Base-by-base conservation (phyloP, 306 rosid species). In the Rosa multiflora region DNA sequence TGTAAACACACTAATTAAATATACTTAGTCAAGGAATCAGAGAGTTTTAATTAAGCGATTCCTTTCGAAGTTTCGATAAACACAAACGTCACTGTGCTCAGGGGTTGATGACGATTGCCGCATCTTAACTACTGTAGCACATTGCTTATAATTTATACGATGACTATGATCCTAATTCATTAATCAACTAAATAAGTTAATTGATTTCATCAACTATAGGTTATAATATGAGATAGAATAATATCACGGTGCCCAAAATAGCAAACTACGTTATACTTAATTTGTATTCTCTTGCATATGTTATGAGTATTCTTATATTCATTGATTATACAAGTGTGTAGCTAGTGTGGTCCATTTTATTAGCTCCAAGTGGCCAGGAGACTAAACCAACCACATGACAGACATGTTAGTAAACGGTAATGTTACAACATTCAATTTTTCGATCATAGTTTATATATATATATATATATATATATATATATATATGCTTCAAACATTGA, bases 21-120 rank as follows among this genome's bases (percentile, higher is more conserved):
- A 17, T 12, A 26, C 18, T 18, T 20, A 74, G n/a, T 23, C 17
- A 35, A 66, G 5, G 20, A 35, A 39, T 37, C 5, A 29, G 32
- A 5, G 21, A 32, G 9, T 17, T 48, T 15, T 21, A 40, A n/a
- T 37, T 76, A 52, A 51, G 48, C 37, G 74, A 62, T 70, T 61
- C 72, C 61, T 49, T 47, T 46, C 32, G 32, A 29, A 29, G 2
- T 29, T 29, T 29, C 37, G 32, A 80, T 80, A 56, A 72, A 76
- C 48, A 48, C 70, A 80, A 80, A 80, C 87, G 87, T 80, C 84
- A 84, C 79, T 80, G 79, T 79, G 40, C n/a, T 56, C 82, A 15
- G 87, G 79, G 43, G 76, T 6, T 66, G 79, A 76, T 84, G 84
- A 84, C 87, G 87, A 64, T 66, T 46, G 72, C 49, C 21, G 46